A percentile compares a stretch with the other conserved stretches of the same genome.
These are phyloP conservation scores for Colletotrichum paranaense DNA, from an alignment of 2,329 filamentous ascomycete genomes.

Conservation along the genomic window DNA sequence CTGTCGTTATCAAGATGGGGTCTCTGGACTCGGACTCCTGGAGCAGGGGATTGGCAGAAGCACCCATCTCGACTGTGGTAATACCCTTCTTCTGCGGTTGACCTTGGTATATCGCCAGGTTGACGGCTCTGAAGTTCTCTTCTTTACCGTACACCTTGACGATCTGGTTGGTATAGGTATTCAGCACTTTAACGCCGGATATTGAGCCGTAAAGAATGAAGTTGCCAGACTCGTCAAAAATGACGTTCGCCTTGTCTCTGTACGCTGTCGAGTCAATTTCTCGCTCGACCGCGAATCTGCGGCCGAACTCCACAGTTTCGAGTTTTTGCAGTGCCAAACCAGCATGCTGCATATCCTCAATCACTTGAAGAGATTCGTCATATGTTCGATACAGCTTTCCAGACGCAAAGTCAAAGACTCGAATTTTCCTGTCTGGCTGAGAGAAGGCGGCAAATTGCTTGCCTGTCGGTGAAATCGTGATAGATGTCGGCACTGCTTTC, in stretches of 20 bases:
- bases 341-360: conserved; percentile 96
- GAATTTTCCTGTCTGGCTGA: conserved; percentile 91
- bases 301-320: conserved; percentile 92
- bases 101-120: conserved; percentile 91
- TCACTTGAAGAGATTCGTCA: conserved; percentile 90
- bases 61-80: conserved; percentile 96
- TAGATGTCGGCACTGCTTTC: conserved; percentile 83
- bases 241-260: conserved; percentile 81
- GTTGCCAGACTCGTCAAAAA: conserved; percentile 95
- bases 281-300: conserved; percentile 85
- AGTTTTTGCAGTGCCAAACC: conserved; percentile 84
- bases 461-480: conserved; percentile 88
- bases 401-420: conserved; percentile 91
- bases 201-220: conserved; percentile 96
- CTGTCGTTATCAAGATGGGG: conserved; percentile 88
- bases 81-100: conserved; percentile 94
- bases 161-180: conserved; percentile 93
- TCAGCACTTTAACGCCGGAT: conserved; percentile 92
- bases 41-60: conserved; percentile 90
- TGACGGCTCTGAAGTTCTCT: conserved; percentile 85
- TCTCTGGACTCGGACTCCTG: conserved; percentile 92
- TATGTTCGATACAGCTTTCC: conserved; percentile 93
- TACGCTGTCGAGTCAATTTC: conserved; percentile 81
- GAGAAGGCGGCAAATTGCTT: conserved; percentile 90
- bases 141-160: conserved; percentile 92